Evolutionary conservation across 1,284 basidiomycete genomes (phyloP), one percentile per base, ranked within the genome.

Genomic region (Ceratobasidium sp.): DNA sequence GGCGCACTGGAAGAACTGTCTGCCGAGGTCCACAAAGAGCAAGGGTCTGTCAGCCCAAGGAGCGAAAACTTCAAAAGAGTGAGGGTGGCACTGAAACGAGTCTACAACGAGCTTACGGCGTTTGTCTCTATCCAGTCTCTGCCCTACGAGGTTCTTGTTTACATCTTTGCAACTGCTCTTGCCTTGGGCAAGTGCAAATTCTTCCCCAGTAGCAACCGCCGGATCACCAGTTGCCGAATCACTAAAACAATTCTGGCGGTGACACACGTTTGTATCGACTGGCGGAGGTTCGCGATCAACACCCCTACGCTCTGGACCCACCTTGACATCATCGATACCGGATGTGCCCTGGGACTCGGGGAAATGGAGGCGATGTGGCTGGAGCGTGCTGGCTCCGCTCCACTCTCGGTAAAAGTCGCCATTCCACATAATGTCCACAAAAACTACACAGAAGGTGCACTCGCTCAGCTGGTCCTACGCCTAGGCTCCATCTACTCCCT

Each of bases 91-190:
- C 13, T 64, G 24, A 31, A 48, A 6, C 46, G 24, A n/a, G 9
- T 64, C 9, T 43, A 51, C 41, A 64, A 64, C 48, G 7, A 22
- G 5, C 51, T 46, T 4, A 16, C 48, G 9, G 9, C n/a, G 24
- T 24, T 49, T 22, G 41, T 64, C 6, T 46, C 62, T 31, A 43
- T 64, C 62, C 39, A 24, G 22, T 29, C 39, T 24, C 46, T 64
- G 16, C 46, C 62, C 13, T 5, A 22, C 22, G 62, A 64, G 2
- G 24, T 64, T 31, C 24, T 64, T 16, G 27, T 29, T 51, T n/a
- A 24, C 9, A 49, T 64, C 24, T 51, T 64, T 62, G n/a, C n/a
- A n/a, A n/a, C n/a, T 61, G 5, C 34, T 43, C 22, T 62, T 6
- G 16, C 39, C 27, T 6, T 16, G 19, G 37, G 27, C 8, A 8